Evolutionary conservation across 495 filamentous ascomycete genomes (phyloP).

Genomic region (Aspergillus sclerotiicarbonarius): DNA sequence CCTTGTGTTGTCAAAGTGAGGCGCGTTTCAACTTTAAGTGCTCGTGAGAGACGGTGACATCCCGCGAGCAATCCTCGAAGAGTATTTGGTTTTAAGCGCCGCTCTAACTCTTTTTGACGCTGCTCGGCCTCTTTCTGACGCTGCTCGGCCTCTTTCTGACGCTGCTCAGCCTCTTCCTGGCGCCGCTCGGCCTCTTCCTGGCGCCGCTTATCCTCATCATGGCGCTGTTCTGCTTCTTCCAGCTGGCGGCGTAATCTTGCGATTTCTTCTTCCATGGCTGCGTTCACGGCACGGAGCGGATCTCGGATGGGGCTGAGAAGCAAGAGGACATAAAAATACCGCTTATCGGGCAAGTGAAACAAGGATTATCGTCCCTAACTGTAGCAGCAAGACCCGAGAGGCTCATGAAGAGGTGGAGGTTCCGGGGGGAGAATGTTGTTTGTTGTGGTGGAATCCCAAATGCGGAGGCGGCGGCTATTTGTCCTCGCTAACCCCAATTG

Average conservation of each 20-base stretch:
- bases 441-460: too few species aligned
- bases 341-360: too few species aligned
- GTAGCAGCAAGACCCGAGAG: too few species aligned
- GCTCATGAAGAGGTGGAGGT: too few species aligned
- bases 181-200: slow-evolving; percentile 4
- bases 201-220: slow-evolving; percentile 9
- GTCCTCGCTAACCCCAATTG: too few species aligned
- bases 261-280: slow-evolving; percentile 25
- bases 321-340: too few species aligned
- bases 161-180: slow-evolving; percentile 11
- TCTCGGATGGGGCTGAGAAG: too few species aligned
- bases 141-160: neutral
- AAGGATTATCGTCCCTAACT: too few species aligned
- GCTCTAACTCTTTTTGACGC: neutral
- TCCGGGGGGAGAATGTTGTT: too few species aligned
- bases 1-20: slow-evolving; percentile 24
- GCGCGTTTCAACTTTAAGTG: slow-evolving; percentile 25
- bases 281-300: too few species aligned
- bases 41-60: slow-evolving; percentile 24
- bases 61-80: slow-evolving; percentile 22
- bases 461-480: too few species aligned
- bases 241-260: slow-evolving; percentile 20
- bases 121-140: too few species aligned
- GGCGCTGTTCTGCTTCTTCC: slow-evolving; percentile 16
- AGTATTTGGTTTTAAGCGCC: slow-evolving; percentile 10